These are phyloP conservation scores for Cicer judaicum DNA, from an alignment of 306 rosid species.

Conservation along the genomic window DNA sequence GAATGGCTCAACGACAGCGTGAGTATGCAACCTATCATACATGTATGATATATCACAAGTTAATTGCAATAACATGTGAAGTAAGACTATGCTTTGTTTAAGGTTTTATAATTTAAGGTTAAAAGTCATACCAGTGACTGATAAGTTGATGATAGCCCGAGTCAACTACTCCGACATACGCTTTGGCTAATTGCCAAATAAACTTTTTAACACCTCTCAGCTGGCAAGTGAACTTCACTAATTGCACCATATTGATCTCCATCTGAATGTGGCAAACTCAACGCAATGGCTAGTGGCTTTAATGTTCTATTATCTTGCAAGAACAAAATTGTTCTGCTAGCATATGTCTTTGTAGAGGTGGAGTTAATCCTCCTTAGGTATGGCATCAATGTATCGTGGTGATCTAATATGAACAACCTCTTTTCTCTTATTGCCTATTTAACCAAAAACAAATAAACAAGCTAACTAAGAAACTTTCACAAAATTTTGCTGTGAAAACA, in stretches of 20 bases:
- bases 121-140: conserved; percentile 73
- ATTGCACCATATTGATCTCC: conserved; percentile 67
- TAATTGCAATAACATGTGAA: conserved; percentile 3
- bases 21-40: conserved; percentile 77
- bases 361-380: conserved; percentile 69
- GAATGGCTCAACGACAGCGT: conserved; percentile 76
- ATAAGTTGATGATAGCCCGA: conserved; percentile 81
- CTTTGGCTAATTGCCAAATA: conserved; percentile 85
- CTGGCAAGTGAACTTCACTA: conserved; percentile 63
- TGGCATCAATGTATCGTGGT: conserved; percentile 75
- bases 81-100: conserved; percentile 13
- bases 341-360: conserved; percentile 65
- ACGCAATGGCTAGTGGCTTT: conserved; percentile 76
- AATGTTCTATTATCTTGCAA: conserved; percentile 63
- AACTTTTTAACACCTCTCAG: conserved; percentile 59
- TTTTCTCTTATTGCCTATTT: conserved; percentile 64
- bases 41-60: conserved; percentile 4
- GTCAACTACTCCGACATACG: conserved; percentile 71
- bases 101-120: neutral
- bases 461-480: neutral
- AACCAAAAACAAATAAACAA: conserved; percentile 30
- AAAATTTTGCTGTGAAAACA: conserved; percentile 18
- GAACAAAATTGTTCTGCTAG: conserved; percentile 72
- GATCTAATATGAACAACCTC: conserved; percentile 70
- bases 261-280: conserved; percentile 68